Percentiles rank a stretch among this genome's conserved stretches.
These are phyloP conservation scores for Nemania sp. DNA, from an alignment of 2,329 filamentous ascomycete species.

Conservation along the genomic window DNA sequence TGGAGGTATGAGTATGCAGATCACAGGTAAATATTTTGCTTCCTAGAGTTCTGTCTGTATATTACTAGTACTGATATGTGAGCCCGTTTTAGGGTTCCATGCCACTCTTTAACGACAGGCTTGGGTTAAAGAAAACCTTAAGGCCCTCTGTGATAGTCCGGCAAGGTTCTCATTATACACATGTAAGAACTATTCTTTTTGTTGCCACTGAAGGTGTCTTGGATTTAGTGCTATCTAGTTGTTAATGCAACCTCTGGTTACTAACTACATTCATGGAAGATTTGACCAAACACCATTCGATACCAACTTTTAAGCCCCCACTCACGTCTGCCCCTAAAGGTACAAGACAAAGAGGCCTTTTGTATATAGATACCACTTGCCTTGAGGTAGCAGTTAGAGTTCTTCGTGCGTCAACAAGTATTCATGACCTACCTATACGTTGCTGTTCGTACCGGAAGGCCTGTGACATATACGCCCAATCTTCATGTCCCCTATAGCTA, in stretches of 20 bases:
- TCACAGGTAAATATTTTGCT: neutral
- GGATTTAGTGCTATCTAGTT: too few relatives aligned
- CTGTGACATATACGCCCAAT: too few relatives aligned
- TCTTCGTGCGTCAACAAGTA: too few relatives aligned
- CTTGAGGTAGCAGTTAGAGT: too few relatives aligned
- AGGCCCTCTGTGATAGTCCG: slow-evolving; percentile 5
- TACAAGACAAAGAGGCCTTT: too few relatives aligned
- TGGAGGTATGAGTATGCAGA: slow-evolving; percentile 7
- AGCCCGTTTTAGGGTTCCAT: neutral
- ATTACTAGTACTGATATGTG: neutral
- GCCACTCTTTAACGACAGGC: neutral
- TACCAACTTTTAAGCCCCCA: neutral
- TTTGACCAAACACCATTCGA: neutral
- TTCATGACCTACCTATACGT: neutral
- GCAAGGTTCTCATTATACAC: slow-evolving; percentile 5
- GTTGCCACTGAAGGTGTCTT: too few relatives aligned
- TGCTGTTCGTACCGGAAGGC: too few relatives aligned
- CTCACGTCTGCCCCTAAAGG: neutral
- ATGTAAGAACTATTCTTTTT: neutral
- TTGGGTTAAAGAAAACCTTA: neutral
- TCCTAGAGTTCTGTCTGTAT: neutral
- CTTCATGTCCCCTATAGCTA: too few relatives aligned
- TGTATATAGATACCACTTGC: too few relatives aligned
- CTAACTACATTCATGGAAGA: neutral
- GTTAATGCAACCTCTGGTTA: too few relatives aligned